A percentile compares a stretch with the other conserved stretches of the same genome.
phyloP scores from a whole-genome alignment of 495 filamentous ascomycete genomes.

The Daldinia decipiens region DNA sequence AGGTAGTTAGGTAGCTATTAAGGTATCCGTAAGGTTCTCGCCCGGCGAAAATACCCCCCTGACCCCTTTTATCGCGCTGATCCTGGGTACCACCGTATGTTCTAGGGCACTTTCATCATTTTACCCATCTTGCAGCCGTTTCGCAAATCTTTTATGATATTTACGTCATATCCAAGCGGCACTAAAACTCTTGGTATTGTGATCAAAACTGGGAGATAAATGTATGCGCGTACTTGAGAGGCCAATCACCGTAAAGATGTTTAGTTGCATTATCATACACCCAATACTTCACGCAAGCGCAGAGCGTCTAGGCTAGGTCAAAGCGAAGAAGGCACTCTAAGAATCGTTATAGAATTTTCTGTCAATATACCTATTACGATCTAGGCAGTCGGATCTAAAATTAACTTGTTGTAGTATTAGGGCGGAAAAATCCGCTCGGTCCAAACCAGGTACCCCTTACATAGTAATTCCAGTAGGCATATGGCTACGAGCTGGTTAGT shows the following conservation, averaged over 20 bases:
- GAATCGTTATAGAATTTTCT: neutral
- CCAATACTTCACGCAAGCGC: neutral
- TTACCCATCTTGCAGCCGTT: too few species aligned
- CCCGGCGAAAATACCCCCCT: too few species aligned
- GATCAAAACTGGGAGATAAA: neutral
- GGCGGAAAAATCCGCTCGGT: conserved; percentile 43
- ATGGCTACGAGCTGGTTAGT: conserved; percentile 31
- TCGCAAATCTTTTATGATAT: too few species aligned
- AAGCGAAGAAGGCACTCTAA: neutral
- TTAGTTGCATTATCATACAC: neutral
- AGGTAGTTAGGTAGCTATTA: too few species aligned
- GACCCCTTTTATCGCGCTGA: too few species aligned
- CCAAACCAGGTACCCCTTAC: conserved; percentile 46
- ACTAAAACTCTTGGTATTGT: neutral
- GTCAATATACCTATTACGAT: neutral
- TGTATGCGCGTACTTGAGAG: neutral
- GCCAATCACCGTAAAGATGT: neutral
- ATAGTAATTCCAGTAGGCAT: conserved; percentile 46
- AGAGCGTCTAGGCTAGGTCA: neutral
- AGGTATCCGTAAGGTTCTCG: too few species aligned
- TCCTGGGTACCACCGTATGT: too few species aligned
- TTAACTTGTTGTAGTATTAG: conserved; percentile 21
- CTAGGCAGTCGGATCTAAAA: neutral
- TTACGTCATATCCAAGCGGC: neutral
- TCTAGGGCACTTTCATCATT: too few species aligned